Conservation (phyloP, 148 eudicot species). For the Silene conica region DNA sequence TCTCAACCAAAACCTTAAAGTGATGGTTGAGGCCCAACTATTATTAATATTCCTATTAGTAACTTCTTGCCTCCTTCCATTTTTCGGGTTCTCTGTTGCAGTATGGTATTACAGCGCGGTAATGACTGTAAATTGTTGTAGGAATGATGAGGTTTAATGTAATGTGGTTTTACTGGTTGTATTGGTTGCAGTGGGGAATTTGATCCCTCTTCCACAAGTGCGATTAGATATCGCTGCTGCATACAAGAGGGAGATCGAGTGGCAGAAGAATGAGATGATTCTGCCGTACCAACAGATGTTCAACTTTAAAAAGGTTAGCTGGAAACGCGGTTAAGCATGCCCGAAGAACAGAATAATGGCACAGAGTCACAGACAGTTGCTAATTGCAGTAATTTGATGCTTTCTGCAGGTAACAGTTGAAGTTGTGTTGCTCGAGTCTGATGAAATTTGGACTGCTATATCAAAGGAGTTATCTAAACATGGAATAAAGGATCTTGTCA, state of each 20-base stretch:
- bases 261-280: constrained; percentile 68
- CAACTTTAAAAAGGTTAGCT: constrained; percentile 41
- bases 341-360: not conserved
- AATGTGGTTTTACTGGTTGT: not conserved
- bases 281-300: constrained; percentile 55
- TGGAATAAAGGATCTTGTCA: constrained; percentile 57
- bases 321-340: not conserved
- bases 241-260: constrained; percentile 62
- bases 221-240: constrained; percentile 70
- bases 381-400: not conserved
- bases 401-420: constrained; percentile 59
- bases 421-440: constrained; percentile 66
- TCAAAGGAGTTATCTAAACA: constrained; percentile 34
- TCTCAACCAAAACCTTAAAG: too few relatives aligned
- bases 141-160: not conserved
- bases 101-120: too few relatives aligned
- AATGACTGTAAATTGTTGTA: too few relatives aligned
- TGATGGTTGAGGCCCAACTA: too few relatives aligned
- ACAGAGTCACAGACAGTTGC: constrained; percentile 2
- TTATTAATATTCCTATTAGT: too few relatives aligned
- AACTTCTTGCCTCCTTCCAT: not conserved
- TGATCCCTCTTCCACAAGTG: constrained; percentile 64
- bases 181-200: constrained; percentile 61
- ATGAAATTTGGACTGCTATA: constrained; percentile 56
- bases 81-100: not conserved